phyloP scores from a whole-genome alignment of 495 filamentous ascomycete species.

The Xylaria cubensis region DNA sequence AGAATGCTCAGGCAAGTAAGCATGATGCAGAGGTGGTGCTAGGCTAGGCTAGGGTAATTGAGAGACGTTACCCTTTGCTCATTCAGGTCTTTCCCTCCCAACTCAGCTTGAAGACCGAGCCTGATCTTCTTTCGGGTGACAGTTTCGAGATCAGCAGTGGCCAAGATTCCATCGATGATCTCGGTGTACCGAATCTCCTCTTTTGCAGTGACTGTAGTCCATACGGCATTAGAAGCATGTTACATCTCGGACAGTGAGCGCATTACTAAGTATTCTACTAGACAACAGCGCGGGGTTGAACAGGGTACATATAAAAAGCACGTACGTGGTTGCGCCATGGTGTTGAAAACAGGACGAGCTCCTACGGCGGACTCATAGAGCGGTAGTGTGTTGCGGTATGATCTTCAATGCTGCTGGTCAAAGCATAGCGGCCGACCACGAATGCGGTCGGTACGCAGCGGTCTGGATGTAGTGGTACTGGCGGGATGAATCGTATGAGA shows the following conservation, averaged over 20 bases:
- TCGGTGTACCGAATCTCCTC: constrained; percentile 71
- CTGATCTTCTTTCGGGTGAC: constrained; percentile 94
- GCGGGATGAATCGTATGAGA: not conserved
- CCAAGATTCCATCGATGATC: constrained; percentile 92
- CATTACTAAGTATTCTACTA: not conserved
- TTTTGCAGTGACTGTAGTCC: constrained; percentile 67
- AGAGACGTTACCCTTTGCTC: constrained; percentile 72
- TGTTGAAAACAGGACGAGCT: constrained; percentile 13
- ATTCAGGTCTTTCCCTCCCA: constrained; percentile 80
- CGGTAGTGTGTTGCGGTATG: constrained; percentile 12
- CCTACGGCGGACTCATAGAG: constrained; percentile 25
- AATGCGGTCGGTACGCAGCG: constrained; percentile 7
- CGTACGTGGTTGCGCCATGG: constrained; percentile 29
- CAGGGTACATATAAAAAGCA: not conserved
- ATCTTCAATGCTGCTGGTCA: constrained; percentile 23
- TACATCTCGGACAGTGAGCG: not conserved
- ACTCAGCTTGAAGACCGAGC: constrained; percentile 75
- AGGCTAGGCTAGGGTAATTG: not conserved
- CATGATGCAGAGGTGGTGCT: not conserved
- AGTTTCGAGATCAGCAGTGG: constrained; percentile 80
- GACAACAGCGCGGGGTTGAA: not conserved
- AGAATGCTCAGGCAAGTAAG: not conserved
- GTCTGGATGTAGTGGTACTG: not conserved
- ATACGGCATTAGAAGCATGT: constrained; percentile 20
- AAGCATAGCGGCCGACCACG: constrained; percentile 34